A percentile compares a stretch with the other conserved stretches of the same genome.
Conservation (phyloP, 495 filamentous ascomycete species). For the Trichoderma parareesei region DNA sequence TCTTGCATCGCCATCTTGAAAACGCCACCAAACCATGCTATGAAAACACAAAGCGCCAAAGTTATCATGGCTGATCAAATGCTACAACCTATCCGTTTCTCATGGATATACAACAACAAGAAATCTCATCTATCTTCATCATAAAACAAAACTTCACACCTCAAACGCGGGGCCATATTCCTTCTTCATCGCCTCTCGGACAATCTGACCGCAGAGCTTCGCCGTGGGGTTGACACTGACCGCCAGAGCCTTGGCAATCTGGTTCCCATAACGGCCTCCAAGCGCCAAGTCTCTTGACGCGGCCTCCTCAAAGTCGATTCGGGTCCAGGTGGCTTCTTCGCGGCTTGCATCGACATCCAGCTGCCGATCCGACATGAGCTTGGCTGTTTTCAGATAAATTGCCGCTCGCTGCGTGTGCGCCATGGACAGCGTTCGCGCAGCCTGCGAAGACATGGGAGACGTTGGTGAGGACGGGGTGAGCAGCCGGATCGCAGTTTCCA, state of each 20-base stretch:
- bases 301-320: slow-evolving; percentile 57
- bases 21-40: slow-evolving; percentile 6
- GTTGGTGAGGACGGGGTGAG: slow-evolving; percentile 45
- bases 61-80: not conserved
- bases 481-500: slow-evolving; percentile 59
- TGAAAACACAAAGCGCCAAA: not conserved
- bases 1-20: not conserved
- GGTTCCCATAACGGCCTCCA: slow-evolving; percentile 71
- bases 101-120: not conserved
- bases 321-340: slow-evolving; percentile 36
- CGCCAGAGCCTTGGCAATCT: slow-evolving; percentile 64
- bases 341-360: slow-evolving; percentile 23
- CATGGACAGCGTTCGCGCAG: slow-evolving; percentile 56
- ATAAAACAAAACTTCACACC: not conserved
- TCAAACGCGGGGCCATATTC: slow-evolving; percentile 47
- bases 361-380: slow-evolving; percentile 26
- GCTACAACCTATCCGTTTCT: not conserved
- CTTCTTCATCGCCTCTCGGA: slow-evolving; percentile 75
- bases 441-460: slow-evolving; percentile 48
- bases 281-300: slow-evolving; percentile 67
- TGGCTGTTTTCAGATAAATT: slow-evolving; percentile 56
- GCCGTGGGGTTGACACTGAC: slow-evolving; percentile 81
- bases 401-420: slow-evolving; percentile 73
- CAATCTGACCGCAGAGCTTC: slow-evolving; percentile 82
- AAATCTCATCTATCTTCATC: not conserved